Percentiles rank a stretch among this genome's conserved stretches.
phyloP scores from a whole-genome alignment of 2,329 filamentous ascomycete genomes.

The Bipolaris cookei region DNA sequence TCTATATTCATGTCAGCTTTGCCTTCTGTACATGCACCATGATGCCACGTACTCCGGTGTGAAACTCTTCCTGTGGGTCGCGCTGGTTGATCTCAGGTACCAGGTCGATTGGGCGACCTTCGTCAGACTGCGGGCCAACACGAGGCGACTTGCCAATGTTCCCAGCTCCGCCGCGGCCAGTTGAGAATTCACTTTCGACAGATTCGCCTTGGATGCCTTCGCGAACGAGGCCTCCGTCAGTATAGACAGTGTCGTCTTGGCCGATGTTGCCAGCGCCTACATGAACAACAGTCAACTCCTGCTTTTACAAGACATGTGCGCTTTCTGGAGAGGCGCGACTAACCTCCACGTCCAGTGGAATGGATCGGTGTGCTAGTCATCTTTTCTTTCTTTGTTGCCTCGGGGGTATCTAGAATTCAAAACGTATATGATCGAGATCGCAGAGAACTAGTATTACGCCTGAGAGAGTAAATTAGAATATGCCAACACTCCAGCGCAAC shows the following conservation, averaged over 20 bases:
- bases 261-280: constrained; percentile 66
- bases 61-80: constrained; percentile 52
- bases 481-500: constrained; percentile 9
- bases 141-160: constrained; percentile 51
- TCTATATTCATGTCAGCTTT: constrained; percentile 34
- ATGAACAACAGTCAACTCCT: constrained; percentile 14
- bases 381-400: constrained; percentile 9
- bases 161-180: constrained; percentile 44
- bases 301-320: background rate
- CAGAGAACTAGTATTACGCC: constrained; percentile 16
- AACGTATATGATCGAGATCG: constrained; percentile 13
- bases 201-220: constrained; percentile 53
- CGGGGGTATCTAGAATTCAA: constrained; percentile 9
- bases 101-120: constrained; percentile 48
- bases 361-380: constrained; percentile 52
- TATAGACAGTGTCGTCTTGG: constrained; percentile 56
- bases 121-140: constrained; percentile 34
- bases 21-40: background rate
- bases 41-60: constrained; percentile 52
- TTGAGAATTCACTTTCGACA: constrained; percentile 49
- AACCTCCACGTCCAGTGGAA: constrained; percentile 66
- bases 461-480: constrained; percentile 13
- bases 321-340: constrained; percentile 11
- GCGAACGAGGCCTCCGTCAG: constrained; percentile 55
- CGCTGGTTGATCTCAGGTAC: constrained; percentile 54